A percentile compares a stretch with the other conserved stretches of the same genome.
phyloP scores from a whole-genome alignment of 1,284 basidiomycete species.

The Irpex lacteus region DNA sequence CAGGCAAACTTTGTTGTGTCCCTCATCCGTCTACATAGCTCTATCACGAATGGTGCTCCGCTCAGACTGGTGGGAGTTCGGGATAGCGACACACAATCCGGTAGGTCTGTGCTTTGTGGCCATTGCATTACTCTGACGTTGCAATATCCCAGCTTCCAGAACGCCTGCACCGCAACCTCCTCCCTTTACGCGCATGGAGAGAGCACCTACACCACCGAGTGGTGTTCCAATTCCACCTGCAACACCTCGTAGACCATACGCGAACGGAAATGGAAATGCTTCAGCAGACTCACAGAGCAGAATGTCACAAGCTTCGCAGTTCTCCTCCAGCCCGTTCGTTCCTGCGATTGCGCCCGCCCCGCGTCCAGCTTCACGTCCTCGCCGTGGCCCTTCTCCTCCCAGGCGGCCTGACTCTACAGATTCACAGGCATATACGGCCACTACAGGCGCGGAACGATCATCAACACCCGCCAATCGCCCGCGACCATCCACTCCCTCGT shows the following conservation, averaged over 20 bases:
- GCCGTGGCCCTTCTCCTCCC: conserved; percentile 21
- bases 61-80: conserved; percentile 56
- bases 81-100: conserved; percentile 35
- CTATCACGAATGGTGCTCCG: conserved; percentile 48
- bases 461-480: conserved; percentile 14
- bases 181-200: conserved; percentile 25
- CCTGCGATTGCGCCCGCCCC: conserved; percentile 10
- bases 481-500: conserved; percentile 24
- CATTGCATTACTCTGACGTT: conserved; percentile 5
- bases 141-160: conserved; percentile 26
- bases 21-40: conserved; percentile 67
- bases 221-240: conserved; percentile 25
- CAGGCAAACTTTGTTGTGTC: conserved; percentile 72
- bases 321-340: not conserved
- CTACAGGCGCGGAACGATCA: conserved; percentile 12
- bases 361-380: conserved; percentile 20
- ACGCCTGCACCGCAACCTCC: conserved; percentile 19
- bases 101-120: conserved; percentile 26
- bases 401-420: conserved; percentile 25
- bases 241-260: conserved; percentile 22
- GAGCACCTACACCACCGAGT: conserved; percentile 29
- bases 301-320: conserved; percentile 14
- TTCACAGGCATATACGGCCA: conserved; percentile 15
- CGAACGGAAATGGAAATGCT: conserved; percentile 24
- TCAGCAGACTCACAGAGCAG: not conserved